phyloP scores from a whole-genome alignment of 1,284 basidiomycete species.

The Heterobasidion irregulare region DNA sequence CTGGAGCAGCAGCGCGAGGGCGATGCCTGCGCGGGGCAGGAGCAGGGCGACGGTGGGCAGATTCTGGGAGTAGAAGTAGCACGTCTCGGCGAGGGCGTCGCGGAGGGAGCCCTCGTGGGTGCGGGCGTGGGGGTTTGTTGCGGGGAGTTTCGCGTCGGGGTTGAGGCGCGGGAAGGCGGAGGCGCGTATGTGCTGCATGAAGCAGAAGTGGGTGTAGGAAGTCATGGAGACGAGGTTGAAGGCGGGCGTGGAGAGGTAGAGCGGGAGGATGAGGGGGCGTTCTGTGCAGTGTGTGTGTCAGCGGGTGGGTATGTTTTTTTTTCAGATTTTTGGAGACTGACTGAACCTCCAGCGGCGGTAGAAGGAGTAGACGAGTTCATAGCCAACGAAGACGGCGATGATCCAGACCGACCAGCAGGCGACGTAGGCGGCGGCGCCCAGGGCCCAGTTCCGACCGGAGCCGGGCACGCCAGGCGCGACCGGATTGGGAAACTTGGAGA shows the following conservation, averaged over 20 bases:
- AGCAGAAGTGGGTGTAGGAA: conserved; percentile 77
- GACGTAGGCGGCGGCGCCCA: conserved; percentile 71
- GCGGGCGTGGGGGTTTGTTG: conserved; percentile 15
- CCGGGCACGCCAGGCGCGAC: conserved; percentile 55
- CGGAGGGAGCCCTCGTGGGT: conserved; percentile 38
- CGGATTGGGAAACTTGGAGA: conserved; percentile 62
- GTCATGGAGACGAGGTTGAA: conserved; percentile 66
- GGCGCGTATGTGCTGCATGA: conserved; percentile 68
- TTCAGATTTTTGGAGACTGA: conserved; percentile 34
- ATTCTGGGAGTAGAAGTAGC: conserved; percentile 75
- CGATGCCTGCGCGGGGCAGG: conserved; percentile 72
- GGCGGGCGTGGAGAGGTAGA: conserved; percentile 74
- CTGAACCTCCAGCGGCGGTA: conserved; percentile 74
- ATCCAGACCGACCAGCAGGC: conserved; percentile 74
- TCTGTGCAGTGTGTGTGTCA: conserved; percentile 30
- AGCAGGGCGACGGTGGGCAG: conserved; percentile 67
- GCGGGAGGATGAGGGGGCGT: conserved; percentile 70
- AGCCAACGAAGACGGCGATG: conserved; percentile 67
- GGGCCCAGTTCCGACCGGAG: conserved; percentile 67
- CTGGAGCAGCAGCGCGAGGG: conserved; percentile 57
- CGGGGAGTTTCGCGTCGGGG: conserved; percentile 43
- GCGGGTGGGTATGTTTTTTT: too few relatives aligned
- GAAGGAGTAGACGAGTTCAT: conserved; percentile 77
- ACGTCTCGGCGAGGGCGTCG: conserved; percentile 70
- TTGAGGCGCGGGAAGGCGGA: conserved; percentile 48